These are phyloP conservation scores for Globisporangium uncinulatum DNA, from an alignment of 352 stramenopile genomes.

Conservation along the genomic window DNA sequence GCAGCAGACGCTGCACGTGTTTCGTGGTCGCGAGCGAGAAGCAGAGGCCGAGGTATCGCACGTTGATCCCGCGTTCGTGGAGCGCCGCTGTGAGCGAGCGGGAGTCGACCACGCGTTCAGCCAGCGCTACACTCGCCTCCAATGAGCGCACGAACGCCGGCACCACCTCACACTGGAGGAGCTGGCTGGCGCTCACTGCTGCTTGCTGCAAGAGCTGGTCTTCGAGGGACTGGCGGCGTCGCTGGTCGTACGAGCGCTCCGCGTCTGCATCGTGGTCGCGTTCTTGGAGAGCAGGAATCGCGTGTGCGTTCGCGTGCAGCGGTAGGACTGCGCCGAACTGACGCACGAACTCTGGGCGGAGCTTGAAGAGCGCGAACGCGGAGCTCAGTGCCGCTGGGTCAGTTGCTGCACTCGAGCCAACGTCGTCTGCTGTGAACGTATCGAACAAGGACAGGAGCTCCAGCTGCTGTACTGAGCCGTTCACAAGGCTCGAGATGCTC, in stretches of 20 bases:
- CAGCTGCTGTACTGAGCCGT: slow-evolving; percentile 1
- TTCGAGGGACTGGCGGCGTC: slow-evolving; percentile 16
- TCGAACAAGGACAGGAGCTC: slow-evolving; percentile 25
- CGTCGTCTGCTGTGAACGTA: slow-evolving; percentile 26
- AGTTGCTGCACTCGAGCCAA: slow-evolving; percentile 10
- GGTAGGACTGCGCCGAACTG: slow-evolving; percentile 28
- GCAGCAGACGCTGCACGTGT: slow-evolving; percentile 38
- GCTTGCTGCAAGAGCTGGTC: slow-evolving; percentile 29
- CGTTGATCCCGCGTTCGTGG: slow-evolving; percentile 52
- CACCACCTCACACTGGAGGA: slow-evolving; percentile 32
- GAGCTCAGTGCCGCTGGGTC: slow-evolving; percentile 6
- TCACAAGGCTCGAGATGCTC: neutral
- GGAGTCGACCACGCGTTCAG: slow-evolving; percentile 26
- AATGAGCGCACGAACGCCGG: slow-evolving; percentile 41
- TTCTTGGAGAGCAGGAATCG: neutral
- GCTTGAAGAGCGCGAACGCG: slow-evolving; percentile 21
- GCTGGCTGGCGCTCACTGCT: slow-evolving; percentile 26
- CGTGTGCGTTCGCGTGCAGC: slow-evolving; percentile 29
- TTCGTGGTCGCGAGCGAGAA: slow-evolving; percentile 38
- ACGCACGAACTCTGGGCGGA: slow-evolving; percentile 50
- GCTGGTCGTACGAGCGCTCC: neutral
- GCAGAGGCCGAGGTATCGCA: slow-evolving; percentile 46
- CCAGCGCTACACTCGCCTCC: slow-evolving; percentile 17
- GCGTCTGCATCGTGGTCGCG: neutral
- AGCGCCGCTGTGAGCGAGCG: slow-evolving; percentile 31